A percentile compares a stretch with the other conserved stretches of the same genome.
These are phyloP conservation scores for Crassisporium funariophilum DNA, from an alignment of 768 basidiomycete species.

Conservation along the genomic window DNA sequence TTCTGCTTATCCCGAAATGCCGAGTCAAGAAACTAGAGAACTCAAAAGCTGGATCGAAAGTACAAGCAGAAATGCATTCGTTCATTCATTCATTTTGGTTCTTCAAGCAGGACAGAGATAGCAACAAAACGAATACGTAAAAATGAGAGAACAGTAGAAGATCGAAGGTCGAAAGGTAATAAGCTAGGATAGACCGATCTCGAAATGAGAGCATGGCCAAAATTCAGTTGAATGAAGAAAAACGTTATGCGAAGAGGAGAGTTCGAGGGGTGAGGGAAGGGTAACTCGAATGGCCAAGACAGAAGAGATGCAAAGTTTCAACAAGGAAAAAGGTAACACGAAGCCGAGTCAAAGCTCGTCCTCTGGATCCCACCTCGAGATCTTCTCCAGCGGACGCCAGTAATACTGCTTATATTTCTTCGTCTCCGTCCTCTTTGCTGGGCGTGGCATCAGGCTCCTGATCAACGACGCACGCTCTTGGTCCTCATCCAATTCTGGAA, in stretches of 20 bases:
- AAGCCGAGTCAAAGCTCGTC: constrained; percentile 46
- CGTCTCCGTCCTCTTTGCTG: constrained; percentile 73
- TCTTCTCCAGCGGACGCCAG: constrained; percentile 72
- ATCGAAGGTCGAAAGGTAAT: not conserved
- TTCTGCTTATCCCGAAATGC: constrained; percentile 32
- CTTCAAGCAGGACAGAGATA: too few relatives aligned
- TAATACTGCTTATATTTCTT: constrained; percentile 89
- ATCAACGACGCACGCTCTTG: constrained; percentile 69
- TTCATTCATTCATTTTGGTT: too few relatives aligned
- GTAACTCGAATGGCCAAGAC: not conserved
- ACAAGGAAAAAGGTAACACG: not conserved
- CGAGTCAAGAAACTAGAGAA: not conserved
- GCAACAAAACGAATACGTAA: too few relatives aligned
- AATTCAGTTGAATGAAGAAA: not conserved
- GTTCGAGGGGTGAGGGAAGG: not conserved
- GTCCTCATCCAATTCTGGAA: constrained; percentile 71
- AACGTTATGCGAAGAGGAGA: not conserved
- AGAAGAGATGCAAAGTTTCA: not conserved
- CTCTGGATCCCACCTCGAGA: constrained; percentile 74
- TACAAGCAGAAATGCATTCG: too few relatives aligned
- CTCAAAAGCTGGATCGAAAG: not conserved
- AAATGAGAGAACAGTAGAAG: too few relatives aligned
- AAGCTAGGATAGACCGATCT: not conserved
- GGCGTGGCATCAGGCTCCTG: constrained; percentile 72
- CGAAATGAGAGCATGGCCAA: not conserved